phyloP scores from a whole-genome alignment of 2,329 filamentous ascomycete species.

The Cercospora sesami region DNA sequence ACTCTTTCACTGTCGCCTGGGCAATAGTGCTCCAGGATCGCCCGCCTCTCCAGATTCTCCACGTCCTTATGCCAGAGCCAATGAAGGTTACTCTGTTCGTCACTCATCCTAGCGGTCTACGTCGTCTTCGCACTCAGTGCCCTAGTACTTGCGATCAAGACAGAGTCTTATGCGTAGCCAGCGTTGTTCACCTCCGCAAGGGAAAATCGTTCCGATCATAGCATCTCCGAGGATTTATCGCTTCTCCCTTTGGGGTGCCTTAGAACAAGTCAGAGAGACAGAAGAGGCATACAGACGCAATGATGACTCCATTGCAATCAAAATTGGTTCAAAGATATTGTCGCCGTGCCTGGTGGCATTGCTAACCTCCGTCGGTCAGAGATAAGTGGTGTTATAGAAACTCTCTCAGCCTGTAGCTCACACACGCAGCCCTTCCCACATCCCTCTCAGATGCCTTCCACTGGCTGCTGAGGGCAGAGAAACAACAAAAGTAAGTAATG shows the following conservation, averaged over 20 bases:
- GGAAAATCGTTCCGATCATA: neutral
- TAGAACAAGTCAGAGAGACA: neutral
- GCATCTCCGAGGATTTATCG: neutral
- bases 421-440: neutral
- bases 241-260: neutral
- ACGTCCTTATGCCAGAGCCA: neutral
- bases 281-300: neutral
- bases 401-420: neutral
- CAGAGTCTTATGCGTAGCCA: neutral
- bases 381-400: neutral
- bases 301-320: neutral
- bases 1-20: neutral
- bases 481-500: neutral
- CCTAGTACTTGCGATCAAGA: neutral
- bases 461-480: neutral
- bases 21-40: neutral
- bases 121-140: neutral
- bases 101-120: neutral
- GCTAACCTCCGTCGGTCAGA: neutral
- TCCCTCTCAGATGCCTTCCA: neutral
- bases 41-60: neutral
- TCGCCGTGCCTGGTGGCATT: neutral
- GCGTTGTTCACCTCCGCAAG: neutral
- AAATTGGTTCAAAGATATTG: fast-evolving
- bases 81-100: neutral